A percentile compares a stretch with the other conserved stretches of the same genome.
These are phyloP conservation scores for Botryotinia calthae DNA, from an alignment of 2,329 filamentous ascomycete species.

Conservation along the genomic window DNA sequence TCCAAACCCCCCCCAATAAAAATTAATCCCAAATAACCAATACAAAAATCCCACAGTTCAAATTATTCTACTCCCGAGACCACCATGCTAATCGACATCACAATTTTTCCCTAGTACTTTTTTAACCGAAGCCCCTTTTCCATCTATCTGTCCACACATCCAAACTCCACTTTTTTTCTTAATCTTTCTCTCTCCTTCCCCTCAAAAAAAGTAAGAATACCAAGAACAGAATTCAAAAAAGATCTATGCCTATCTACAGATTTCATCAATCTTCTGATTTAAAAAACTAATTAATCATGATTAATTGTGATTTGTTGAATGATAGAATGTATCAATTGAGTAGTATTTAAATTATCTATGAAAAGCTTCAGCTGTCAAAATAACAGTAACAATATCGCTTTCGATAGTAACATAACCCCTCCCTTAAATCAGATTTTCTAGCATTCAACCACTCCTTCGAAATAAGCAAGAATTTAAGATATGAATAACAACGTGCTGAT, in stretches of 20 bases:
- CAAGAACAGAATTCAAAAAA: not conserved
- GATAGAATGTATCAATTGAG: no score
- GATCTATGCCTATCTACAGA: no score
- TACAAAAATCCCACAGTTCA: not conserved
- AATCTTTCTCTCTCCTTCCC: no score
- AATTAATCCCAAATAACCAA: not conserved
- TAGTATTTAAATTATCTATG: accelerated
- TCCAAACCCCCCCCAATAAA: accelerated
- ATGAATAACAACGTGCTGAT: not conserved
- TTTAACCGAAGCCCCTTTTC: not conserved
- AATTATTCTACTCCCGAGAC: not conserved
- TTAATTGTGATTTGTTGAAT: not conserved
- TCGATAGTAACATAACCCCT: no score
- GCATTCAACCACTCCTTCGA: no score
- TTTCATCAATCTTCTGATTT: not conserved
- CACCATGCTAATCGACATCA: not conserved
- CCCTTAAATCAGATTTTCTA: no score
- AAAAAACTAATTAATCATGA: not conserved
- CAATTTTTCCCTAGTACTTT: not conserved
- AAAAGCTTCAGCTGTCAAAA: no score
- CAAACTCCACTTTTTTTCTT: not conserved
- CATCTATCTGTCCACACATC: not conserved
- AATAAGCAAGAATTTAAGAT: not conserved
- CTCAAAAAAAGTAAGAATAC: no score
- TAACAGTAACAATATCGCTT: no score